Evolutionary conservation across 1,139 yeast species (phyloP).

Genomic region (Yamadazyma conglobata): DNA sequence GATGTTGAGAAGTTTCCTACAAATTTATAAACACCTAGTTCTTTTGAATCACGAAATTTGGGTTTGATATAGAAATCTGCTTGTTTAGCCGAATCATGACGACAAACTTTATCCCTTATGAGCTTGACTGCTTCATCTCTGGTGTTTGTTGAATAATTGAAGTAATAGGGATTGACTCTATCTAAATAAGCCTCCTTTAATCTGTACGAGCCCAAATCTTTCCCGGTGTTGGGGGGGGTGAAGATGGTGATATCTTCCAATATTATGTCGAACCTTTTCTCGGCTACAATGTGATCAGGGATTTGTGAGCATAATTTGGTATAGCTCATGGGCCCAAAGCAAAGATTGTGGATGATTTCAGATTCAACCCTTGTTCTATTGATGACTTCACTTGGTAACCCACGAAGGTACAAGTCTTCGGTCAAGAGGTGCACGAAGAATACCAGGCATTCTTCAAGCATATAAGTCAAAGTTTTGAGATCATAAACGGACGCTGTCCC

Average conservation of each 20-base stretch:
- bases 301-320: constrained; percentile 65
- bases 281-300: constrained; percentile 72
- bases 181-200: constrained; percentile 56
- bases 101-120: constrained; percentile 41
- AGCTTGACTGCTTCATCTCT: constrained; percentile 71
- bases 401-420: constrained; percentile 61
- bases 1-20: constrained; percentile 50
- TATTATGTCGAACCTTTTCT: constrained; percentile 69
- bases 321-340: constrained; percentile 70
- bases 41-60: constrained; percentile 20
- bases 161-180: constrained; percentile 75
- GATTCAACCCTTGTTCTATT: constrained; percentile 51
- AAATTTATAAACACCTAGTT: constrained; percentile 31
- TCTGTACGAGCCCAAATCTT: constrained; percentile 67
- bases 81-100: constrained; percentile 24
- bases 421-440: constrained; percentile 67
- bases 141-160: constrained; percentile 72
- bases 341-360: constrained; percentile 76
- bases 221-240: constrained; percentile 59
- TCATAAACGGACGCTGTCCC: constrained; percentile 28
- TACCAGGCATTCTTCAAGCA: constrained; percentile 78
- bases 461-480: constrained; percentile 45
- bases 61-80: constrained; percentile 51
- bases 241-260: constrained; percentile 59
- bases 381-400: constrained; percentile 48